Evolutionary conservation across 495 filamentous ascomycete genomes (phyloP).

Genomic region (Annulohypoxylon moriforme): DNA sequence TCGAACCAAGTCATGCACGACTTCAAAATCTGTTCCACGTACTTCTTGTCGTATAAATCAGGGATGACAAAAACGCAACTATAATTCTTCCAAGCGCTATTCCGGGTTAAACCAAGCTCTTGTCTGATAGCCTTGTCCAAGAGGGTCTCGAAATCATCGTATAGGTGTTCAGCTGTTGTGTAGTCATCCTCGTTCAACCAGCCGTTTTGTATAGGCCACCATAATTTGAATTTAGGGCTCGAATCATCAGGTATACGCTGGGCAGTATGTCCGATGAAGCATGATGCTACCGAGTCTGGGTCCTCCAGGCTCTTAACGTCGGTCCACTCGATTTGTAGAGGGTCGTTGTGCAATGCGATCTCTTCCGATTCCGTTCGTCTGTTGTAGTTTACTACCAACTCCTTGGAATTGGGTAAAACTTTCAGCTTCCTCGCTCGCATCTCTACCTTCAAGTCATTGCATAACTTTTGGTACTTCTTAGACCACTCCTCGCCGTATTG

Average conservation of each 20-base stretch:
- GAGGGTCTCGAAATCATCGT: conserved; percentile 85
- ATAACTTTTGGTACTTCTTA: conserved; percentile 83
- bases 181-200: conserved; percentile 94
- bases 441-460: conserved; percentile 82
- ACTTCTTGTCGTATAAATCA: conserved; percentile 93
- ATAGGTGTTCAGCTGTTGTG: conserved; percentile 74
- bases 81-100: conserved; percentile 87
- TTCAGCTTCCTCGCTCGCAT: conserved; percentile 94
- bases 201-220: conserved; percentile 89
- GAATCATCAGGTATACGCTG: conserved; percentile 89
- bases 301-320: conserved; percentile 72
- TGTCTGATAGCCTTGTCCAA: conserved; percentile 85
- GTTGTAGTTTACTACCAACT: conserved; percentile 93
- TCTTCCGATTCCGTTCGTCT: conserved; percentile 79
- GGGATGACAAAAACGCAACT: conserved; percentile 95
- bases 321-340: conserved; percentile 93
- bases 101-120: conserved; percentile 80
- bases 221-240: conserved; percentile 87
- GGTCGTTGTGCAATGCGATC: conserved; percentile 94
- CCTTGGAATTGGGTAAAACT: conserved; percentile 94
- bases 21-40: conserved; percentile 84
- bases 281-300: conserved; percentile 67
- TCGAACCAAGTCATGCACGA: conserved; percentile 88
- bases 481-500: conserved; percentile 89
- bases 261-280: conserved; percentile 84